A percentile compares a stretch with the other conserved stretches of the same genome.
phyloP scores from a whole-genome alignment of 768 basidiomycete species.

The Mycena vulgaris region DNA sequence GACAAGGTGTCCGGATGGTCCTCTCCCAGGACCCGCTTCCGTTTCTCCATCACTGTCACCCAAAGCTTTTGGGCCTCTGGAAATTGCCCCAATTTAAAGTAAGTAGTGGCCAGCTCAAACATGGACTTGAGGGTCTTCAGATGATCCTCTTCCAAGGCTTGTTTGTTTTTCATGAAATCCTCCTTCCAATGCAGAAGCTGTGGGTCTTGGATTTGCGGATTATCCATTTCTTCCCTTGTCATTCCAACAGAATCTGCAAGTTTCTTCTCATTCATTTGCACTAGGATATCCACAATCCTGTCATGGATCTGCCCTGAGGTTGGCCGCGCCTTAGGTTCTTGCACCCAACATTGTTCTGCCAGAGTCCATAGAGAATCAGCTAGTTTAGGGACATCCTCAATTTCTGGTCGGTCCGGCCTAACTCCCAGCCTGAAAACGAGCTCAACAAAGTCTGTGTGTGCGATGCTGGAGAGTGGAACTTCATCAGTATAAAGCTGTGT shows the following conservation, averaged over 20 bases:
- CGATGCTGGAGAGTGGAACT: too few relatives aligned
- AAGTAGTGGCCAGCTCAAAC: neutral
- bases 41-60: neutral
- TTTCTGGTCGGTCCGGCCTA: constrained; percentile 42
- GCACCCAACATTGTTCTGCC: constrained; percentile 42
- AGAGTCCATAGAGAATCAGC: constrained; percentile 43
- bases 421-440: constrained; percentile 29
- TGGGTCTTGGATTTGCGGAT: neutral
- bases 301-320: neutral
- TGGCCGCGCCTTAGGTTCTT: constrained; percentile 37
- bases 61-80: neutral
- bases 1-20: neutral
- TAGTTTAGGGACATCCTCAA: constrained; percentile 38
- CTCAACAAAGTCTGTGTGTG: constrained; percentile 29
- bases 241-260: neutral
- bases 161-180: too few relatives aligned
- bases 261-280: neutral
- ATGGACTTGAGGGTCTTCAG: neutral
- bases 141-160: neutral
- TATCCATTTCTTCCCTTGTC: neutral
- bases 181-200: too few relatives aligned
- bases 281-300: neutral
- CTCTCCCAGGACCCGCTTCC: neutral
- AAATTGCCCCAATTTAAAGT: neutral
- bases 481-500: constrained; percentile 36